Evolutionary conservation across 192 early-diverging fungal species (phyloP).

Genomic region (Radiomyces spectabilis): DNA sequence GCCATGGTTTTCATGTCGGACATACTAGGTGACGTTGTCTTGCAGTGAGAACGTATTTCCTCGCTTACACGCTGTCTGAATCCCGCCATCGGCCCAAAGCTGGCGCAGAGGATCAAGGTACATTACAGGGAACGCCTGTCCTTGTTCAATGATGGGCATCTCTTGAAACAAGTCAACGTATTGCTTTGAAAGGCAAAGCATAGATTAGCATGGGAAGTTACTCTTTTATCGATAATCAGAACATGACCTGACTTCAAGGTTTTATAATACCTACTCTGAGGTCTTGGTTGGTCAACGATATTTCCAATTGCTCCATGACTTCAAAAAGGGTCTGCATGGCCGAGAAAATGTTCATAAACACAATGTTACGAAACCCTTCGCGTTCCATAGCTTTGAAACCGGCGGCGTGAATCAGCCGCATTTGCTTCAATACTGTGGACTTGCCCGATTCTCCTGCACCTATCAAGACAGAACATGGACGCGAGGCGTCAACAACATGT

Average conservation of each 20-base stretch:
- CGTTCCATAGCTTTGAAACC: conserved; percentile 37
- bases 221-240: too few relatives aligned
- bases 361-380: conserved; percentile 37
- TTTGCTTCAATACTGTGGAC: conserved; percentile 53
- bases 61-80: conserved; percentile 27
- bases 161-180: too few relatives aligned
- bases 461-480: not conserved
- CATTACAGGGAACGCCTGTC: too few relatives aligned
- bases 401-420: conserved; percentile 47
- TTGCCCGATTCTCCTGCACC: conserved; percentile 60
- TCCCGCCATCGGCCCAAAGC: conserved; percentile 35
- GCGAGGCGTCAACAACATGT: too few relatives aligned
- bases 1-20: too few relatives aligned
- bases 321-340: conserved; percentile 43
- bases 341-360: conserved; percentile 37
- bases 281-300: not conserved
- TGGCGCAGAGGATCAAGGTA: conserved; percentile 34
- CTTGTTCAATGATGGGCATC: too few relatives aligned
- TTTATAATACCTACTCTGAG: too few relatives aligned
- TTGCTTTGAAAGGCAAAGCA: too few relatives aligned
- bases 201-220: too few relatives aligned
- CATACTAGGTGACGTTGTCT: conserved; percentile 49
- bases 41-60: conserved; percentile 40
- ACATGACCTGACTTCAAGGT: too few relatives aligned
- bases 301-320: conserved; percentile 47